These are phyloP conservation scores for Elongisporangium prolatum DNA, from an alignment of 352 stramenopile genomes.

Conservation along the genomic window DNA sequence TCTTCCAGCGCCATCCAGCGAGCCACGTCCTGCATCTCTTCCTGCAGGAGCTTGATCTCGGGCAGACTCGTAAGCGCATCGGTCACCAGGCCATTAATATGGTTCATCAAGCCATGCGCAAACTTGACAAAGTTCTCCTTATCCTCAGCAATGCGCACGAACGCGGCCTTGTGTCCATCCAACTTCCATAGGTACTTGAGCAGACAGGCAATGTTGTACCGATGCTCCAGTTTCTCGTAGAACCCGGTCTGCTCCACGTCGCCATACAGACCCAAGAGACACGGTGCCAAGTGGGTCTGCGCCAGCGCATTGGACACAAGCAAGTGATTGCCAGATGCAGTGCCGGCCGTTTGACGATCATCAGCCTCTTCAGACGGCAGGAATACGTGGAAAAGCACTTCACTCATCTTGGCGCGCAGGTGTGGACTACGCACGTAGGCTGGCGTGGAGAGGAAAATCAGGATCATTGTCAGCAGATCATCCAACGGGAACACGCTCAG, in stretches of 20 bases:
- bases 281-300: constrained; percentile 90
- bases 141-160: constrained; percentile 91
- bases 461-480: constrained; percentile 88
- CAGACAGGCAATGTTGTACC: constrained; percentile 95
- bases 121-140: constrained; percentile 96
- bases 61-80: constrained; percentile 95
- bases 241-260: constrained; percentile 98
- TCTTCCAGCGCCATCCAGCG: constrained; percentile 84
- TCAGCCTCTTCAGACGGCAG: constrained; percentile 87
- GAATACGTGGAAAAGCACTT: constrained; percentile 96
- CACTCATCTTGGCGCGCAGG: constrained; percentile 94
- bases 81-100: constrained; percentile 97
- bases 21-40: constrained; percentile 84
- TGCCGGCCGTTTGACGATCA: constrained; percentile 59
- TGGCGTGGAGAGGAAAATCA: constrained; percentile 89
- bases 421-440: constrained; percentile 88
- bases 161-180: constrained; percentile 92
- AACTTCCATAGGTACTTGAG: constrained; percentile 97
- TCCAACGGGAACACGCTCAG: constrained; percentile 84
- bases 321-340: constrained; percentile 41
- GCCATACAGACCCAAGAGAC: constrained; percentile 95
- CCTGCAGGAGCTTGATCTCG: constrained; percentile 92
- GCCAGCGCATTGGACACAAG: constrained; percentile 63
- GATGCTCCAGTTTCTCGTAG: constrained; percentile 97
- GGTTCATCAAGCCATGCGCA: constrained; percentile 98